Percentiles rank a stretch among this genome's conserved stretches.
phyloP scores from a whole-genome alignment of 768 basidiomycete genomes.

The Auriscalpium vulgare region DNA sequence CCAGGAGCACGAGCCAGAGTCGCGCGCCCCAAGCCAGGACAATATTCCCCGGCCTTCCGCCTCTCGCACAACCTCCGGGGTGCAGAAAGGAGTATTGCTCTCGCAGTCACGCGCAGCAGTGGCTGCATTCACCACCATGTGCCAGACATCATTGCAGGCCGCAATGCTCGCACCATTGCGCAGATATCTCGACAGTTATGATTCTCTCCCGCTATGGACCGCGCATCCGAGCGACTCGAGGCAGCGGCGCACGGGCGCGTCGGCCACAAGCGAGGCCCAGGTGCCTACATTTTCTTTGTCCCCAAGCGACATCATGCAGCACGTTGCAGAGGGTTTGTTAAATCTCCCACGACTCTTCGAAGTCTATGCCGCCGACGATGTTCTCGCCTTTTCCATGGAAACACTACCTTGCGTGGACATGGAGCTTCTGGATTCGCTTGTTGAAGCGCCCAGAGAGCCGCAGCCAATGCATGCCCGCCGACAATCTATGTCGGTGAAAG shows the following conservation, averaged over 20 bases:
- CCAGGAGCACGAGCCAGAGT: conserved; percentile 41
- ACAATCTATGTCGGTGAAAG: conserved; percentile 24
- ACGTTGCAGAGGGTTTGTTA: conserved; percentile 87
- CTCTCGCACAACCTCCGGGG: conserved; percentile 19
- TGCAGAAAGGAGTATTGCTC: conserved; percentile 33
- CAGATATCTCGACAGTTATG: conserved; percentile 63
- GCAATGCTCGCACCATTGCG: conserved; percentile 81
- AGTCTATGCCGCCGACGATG: conserved; percentile 88
- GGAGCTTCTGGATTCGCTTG: conserved; percentile 40
- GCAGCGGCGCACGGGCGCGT: conserved; percentile 31
- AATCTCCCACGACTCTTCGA: conserved; percentile 93
- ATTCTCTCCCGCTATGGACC: conserved; percentile 61
- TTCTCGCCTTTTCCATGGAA: conserved; percentile 79
- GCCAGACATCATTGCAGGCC: conserved; percentile 71
- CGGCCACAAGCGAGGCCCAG: conserved; percentile 39
- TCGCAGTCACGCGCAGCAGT: conserved; percentile 46
- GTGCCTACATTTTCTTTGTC: conserved; percentile 92
- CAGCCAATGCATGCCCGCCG: conserved; percentile 25
- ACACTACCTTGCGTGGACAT: conserved; percentile 67
- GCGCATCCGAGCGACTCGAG: conserved; percentile 39
- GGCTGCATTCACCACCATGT: conserved; percentile 56
- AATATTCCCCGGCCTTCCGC: conserved; percentile 24
- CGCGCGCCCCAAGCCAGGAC: conserved; percentile 18
- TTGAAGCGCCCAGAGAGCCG: conserved; percentile 28
- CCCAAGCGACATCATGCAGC: conserved; percentile 81